Evolutionary conservation across 2,329 filamentous ascomycete species (phyloP), one percentile per base, ranked within the genome.

Genomic region (Nectriaceae sp.): DNA sequence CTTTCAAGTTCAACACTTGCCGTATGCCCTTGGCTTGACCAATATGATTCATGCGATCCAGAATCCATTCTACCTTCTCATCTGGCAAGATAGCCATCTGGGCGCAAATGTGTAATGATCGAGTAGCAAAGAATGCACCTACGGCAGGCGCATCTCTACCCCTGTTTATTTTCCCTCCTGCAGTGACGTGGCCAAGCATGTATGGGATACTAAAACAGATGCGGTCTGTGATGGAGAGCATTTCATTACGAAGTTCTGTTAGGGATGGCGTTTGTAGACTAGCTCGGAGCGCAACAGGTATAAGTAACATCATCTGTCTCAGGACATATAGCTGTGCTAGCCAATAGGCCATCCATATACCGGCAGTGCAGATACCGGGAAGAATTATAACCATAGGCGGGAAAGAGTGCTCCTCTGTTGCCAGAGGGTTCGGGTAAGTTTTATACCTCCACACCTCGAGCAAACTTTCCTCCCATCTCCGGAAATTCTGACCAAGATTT

Each of bases 21-120:
- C 33, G 33, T 6, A 37, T 37, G 11, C 33, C 33, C 16, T 37
- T 37, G 6, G 11, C 33, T 11, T 37, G 6, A 11, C 33, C 33
- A 18, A 37, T 18, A 18, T 37, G 18, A 6, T 11, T 11, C 33
- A 37, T 6, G 6, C 16, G 11, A 11, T 18, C 16, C 16, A 36
- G 55, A 47, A 48, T 48, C 46, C 46, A 48, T 6, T 39, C 33
- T 6, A 2, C 16, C n/a, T 43, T 46, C 15, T 37, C 31, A 11
- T 43, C 39, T 31, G 35, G 36, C 15, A 48, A 36, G 2, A 22
- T 24, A 5, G 46, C 33, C 10, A 48, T 22, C 16, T 40, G 40
- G 2, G 40, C 33, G 18, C 40, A 43, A 21, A 48, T 39, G 21
- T 39, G 40, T n/a, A 48, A 40, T 4, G 36, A 21, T 19, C 46